A percentile compares a stretch with the other conserved stretches of the same genome.
phyloP scores from a whole-genome alignment of 805 yeast genomes.

The Lipomyces oligophaga region DNA sequence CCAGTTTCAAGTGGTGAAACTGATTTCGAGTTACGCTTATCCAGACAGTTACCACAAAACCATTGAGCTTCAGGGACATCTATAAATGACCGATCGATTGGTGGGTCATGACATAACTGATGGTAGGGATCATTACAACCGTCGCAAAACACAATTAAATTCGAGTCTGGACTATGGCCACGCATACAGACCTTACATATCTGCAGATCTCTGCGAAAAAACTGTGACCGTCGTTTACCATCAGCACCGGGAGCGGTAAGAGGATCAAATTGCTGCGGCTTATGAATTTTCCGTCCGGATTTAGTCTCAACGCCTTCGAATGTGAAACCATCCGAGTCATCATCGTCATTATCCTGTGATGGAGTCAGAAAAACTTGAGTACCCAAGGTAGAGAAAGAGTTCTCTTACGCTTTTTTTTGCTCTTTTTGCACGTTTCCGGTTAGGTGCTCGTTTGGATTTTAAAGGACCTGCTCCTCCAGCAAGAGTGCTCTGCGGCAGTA shows the following conservation, averaged over 20 bases:
- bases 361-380: neutral
- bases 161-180: conserved; percentile 38
- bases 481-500: no score
- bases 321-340: conserved; percentile 23
- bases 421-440: no score
- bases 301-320: conserved; percentile 30
- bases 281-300: conserved; percentile 28
- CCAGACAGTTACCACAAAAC: conserved; percentile 41
- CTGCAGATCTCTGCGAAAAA: conserved; percentile 20
- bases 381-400: neutral
- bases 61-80: conserved; percentile 43
- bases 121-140: conserved; percentile 43
- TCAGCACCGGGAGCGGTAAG: conserved; percentile 8
- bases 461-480: no score
- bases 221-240: conserved; percentile 5
- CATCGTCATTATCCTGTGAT: conserved; percentile 3
- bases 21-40: conserved; percentile 35
- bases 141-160: conserved; percentile 41
- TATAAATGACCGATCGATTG: conserved; percentile 40
- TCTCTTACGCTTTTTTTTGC: conserved; percentile 8
- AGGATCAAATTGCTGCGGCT: conserved; percentile 27
- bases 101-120: conserved; percentile 42
- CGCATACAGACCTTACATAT: conserved; percentile 42
- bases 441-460: no score
- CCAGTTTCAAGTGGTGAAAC: conserved; percentile 43